Evolutionary conservation across 2,329 filamentous ascomycete species (phyloP), one percentile per base, ranked within the genome.

Genomic region (Colletotrichum ledebouriae): DNA sequence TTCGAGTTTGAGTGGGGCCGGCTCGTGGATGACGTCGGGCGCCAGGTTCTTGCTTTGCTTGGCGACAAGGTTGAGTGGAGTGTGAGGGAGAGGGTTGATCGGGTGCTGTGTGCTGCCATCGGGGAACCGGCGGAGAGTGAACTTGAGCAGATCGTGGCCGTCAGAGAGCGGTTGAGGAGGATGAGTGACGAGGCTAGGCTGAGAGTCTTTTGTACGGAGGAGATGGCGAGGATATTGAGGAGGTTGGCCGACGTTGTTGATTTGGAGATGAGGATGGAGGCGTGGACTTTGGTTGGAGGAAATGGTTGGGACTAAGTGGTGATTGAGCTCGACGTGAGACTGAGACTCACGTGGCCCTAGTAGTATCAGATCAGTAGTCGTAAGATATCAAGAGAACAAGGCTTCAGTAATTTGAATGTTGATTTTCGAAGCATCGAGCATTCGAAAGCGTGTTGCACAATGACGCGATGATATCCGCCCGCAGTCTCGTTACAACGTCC

Each of bases 151-250:
- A 55, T 68, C n/a, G 15, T 39, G 13, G 37, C 61, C 0, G 61
- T 59, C 0, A 33, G 65, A 47, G 65, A 68, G 53, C n/a, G 61
- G 60, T 7, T 68, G 22, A 25, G n/a, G 22, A 46, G 47, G 15
- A 55, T 68, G 65, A 55, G 65, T 3, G 22, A 59, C 3, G 55
- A 55, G 22, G 65, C n/a, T n/a, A 22, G 39, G 6, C 39, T 37
- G 13, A 37, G 46, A 17, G 46, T 68, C 33, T 65, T 68, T 42
- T 68, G 65, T n/a, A 68, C 61, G n/a, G 15, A 39, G 17, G 65
- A 68, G 39, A 64, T 68, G 60, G 12, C 64, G 7, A 33, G 13
- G 13, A 3, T 68, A 9, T 11, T 68, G 10, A 59, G 39, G 17
- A n/a, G 39, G 47, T 4, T 65, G 29, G 17, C 47, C 0, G 20